Conservation (phyloP, 192 early-diverging fungal genomes). For the Globomyces pollinis-pini region DNA sequence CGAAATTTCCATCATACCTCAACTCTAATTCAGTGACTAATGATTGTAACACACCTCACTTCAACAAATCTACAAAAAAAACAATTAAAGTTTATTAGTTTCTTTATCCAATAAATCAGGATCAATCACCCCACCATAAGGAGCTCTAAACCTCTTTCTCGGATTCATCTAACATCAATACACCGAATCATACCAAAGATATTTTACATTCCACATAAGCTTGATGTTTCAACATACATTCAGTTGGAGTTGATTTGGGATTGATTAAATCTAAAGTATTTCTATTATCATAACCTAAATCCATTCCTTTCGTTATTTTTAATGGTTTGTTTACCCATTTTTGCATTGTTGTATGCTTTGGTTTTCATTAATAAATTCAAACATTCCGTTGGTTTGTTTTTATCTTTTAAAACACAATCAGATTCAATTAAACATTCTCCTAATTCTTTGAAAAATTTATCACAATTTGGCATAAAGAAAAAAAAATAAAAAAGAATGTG, state of each 20-base stretch:
- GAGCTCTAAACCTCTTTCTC: slow-evolving; percentile 15
- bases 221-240: slow-evolving; percentile 22
- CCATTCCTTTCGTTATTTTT: slow-evolving; percentile 15
- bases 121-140: slow-evolving; percentile 11
- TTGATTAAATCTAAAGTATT: slow-evolving; percentile 2
- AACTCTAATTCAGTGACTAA: no score
- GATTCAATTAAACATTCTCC: slow-evolving; percentile 17
- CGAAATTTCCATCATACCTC: no score
- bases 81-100: not conserved
- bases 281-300: not conserved
- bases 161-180: slow-evolving; percentile 17
- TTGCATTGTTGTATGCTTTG: not conserved
- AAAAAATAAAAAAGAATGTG: not conserved
- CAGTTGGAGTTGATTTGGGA: slow-evolving; percentile 14
- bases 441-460: slow-evolving; percentile 14
- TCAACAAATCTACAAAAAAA: no score
- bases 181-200: slow-evolving; percentile 11
- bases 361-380: not conserved
- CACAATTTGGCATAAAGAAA: slow-evolving; percentile 21
- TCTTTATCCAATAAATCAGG: not conserved
- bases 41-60: no score
- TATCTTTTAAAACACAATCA: slow-evolving; percentile 18
- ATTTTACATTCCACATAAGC: slow-evolving; percentile 31
- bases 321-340: not conserved
- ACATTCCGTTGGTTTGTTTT: slow-evolving; percentile 1